Evolutionary conservation across 306 rosid genomes (phyloP).

Genomic region (Malus asiatica): DNA sequence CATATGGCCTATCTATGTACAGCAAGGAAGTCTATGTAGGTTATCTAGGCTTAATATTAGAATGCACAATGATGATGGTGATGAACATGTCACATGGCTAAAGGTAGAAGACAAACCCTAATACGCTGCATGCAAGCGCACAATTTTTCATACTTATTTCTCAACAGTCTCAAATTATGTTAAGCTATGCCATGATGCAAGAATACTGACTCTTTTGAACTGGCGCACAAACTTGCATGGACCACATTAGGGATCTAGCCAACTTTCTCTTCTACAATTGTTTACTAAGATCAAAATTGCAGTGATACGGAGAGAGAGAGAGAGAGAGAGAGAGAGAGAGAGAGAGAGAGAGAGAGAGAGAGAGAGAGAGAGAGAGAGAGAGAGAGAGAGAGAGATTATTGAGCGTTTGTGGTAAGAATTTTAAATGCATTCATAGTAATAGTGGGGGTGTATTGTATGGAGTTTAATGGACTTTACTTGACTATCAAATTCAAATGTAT

Average conservation of each 20-base stretch:
- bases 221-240: background rate
- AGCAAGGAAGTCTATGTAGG: background rate
- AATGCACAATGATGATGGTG: background rate
- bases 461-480: too few relatives aligned
- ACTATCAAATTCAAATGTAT: too few relatives aligned
- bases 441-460: too few relatives aligned
- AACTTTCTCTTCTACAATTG: background rate
- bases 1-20: background rate
- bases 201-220: background rate
- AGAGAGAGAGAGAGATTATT: background rate
- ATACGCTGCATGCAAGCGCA: background rate
- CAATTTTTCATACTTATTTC: background rate
- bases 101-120: background rate
- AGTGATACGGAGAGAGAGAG: background rate
- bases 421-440: too few relatives aligned
- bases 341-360: too few relatives aligned
- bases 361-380: background rate
- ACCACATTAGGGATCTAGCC: constrained; percentile 4
- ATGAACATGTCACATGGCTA: constrained; percentile 7
- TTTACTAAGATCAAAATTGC: background rate
- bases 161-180: background rate
- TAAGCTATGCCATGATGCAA: background rate
- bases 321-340: too few relatives aligned
- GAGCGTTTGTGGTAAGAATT: background rate
- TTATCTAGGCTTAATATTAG: background rate